Conservation (phyloP, 352 stramenopile species). For the Phytopythium oedochilum region DNA sequence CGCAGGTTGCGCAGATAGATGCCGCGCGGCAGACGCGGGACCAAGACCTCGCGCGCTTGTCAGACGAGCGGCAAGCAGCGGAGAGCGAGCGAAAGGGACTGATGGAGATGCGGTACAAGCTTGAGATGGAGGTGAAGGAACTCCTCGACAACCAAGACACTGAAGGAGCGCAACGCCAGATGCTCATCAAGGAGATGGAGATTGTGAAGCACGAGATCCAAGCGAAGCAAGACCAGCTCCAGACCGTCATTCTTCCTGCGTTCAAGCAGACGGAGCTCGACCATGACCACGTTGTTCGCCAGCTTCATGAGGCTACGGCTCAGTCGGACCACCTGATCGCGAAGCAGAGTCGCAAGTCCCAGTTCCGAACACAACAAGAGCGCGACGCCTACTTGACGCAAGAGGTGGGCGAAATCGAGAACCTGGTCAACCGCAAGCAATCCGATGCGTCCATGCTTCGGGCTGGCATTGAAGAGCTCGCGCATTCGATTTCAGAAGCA, state of each 20-base stretch:
- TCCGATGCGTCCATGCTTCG: slow-evolving; percentile 37
- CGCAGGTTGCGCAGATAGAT: slow-evolving; percentile 51
- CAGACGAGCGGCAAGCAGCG: slow-evolving; percentile 40
- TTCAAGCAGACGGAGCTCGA: slow-evolving; percentile 38
- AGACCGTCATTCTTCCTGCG: slow-evolving; percentile 45
- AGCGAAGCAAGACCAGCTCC: slow-evolving; percentile 40
- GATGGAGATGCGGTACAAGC: slow-evolving; percentile 69
- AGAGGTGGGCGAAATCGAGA: slow-evolving; percentile 68
- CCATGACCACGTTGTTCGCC: slow-evolving; percentile 85
- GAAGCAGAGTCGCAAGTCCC: slow-evolving; percentile 94
- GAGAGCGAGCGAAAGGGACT: slow-evolving; percentile 76
- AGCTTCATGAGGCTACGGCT: slow-evolving; percentile 48
- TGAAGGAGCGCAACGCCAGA: slow-evolving; percentile 39
- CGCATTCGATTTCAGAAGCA: slow-evolving; percentile 30
- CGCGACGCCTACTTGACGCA: slow-evolving; percentile 83
- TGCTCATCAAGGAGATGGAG: slow-evolving; percentile 44
- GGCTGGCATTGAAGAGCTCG: slow-evolving; percentile 37
- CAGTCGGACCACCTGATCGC: slow-evolving; percentile 91
- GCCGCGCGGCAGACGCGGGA: slow-evolving; percentile 31
- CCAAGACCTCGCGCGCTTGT: slow-evolving; percentile 45
- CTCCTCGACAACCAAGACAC: slow-evolving; percentile 52
- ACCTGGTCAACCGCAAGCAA: slow-evolving; percentile 53
- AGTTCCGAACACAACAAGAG: slow-evolving; percentile 93
- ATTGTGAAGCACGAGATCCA: slow-evolving; percentile 53
- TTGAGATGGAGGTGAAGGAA: slow-evolving; percentile 80